These are phyloP conservation scores for Hymenotorrendiella dingleyae DNA, from an alignment of 2,329 filamentous ascomycete genomes.

Conservation along the genomic window DNA sequence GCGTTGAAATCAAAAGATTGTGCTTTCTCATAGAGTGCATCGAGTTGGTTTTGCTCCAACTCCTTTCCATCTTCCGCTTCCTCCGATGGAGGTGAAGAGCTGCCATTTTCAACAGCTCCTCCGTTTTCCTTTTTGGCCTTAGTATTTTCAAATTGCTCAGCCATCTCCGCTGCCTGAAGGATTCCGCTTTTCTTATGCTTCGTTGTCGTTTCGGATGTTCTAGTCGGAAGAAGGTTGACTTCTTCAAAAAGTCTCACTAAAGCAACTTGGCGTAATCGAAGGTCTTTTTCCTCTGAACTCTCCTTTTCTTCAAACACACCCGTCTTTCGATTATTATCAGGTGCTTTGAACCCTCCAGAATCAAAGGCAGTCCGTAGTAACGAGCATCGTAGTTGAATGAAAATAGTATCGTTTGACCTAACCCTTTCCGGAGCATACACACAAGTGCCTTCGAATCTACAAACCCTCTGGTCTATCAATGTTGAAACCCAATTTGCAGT, in stretches of 20 bases:
- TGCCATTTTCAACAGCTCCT: slow-evolving; percentile 13
- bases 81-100: slow-evolving; percentile 46
- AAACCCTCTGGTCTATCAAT: slow-evolving; percentile 83
- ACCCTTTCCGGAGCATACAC: slow-evolving; percentile 84
- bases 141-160: slow-evolving; percentile 67
- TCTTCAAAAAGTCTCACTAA: slow-evolving; percentile 86
- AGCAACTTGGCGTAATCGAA: slow-evolving; percentile 79
- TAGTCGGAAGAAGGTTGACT: slow-evolving; percentile 73
- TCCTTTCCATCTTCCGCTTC: slow-evolving; percentile 78
- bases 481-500: slow-evolving; percentile 88
- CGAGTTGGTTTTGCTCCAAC: slow-evolving; percentile 90
- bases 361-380: slow-evolving; percentile 71
- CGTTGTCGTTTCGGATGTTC: slow-evolving; percentile 65
- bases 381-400: slow-evolving; percentile 76
- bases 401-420: slow-evolving; percentile 89
- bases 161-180: slow-evolving; percentile 79
- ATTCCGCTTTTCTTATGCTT: slow-evolving; percentile 79
- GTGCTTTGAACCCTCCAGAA: slow-evolving; percentile 52
- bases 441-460: slow-evolving; percentile 78
- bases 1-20: slow-evolving; percentile 95
- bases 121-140: slow-evolving; percentile 32
- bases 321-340: slow-evolving; percentile 74
- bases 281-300: slow-evolving; percentile 71
- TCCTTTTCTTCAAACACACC: slow-evolving; percentile 90
- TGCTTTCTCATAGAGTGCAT: slow-evolving; percentile 89